Percentiles rank a stretch among this genome's conserved stretches.
Conservation (phyloP, 768 basidiomycete genomes). For the Tricholoma matsutake region DNA sequence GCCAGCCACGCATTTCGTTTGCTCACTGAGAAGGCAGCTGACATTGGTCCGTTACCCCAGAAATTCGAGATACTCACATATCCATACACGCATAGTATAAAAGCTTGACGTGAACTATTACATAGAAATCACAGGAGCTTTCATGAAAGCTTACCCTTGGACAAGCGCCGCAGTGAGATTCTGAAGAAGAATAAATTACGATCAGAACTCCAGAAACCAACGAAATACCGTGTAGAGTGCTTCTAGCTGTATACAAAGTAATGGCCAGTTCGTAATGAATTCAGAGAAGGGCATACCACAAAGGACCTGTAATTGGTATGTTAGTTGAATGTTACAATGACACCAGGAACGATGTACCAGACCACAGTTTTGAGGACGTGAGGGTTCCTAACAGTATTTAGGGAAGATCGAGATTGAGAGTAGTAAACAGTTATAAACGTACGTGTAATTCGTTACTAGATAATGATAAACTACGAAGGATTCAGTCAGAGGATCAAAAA, state of each 20-base stretch:
- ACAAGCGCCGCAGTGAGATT: neutral
- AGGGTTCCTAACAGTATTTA: neutral
- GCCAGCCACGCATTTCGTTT: neutral
- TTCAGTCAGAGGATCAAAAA: neutral
- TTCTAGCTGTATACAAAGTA: neutral
- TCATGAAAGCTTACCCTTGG: neutral
- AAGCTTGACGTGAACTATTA: neutral
- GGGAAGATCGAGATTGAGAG: neutral
- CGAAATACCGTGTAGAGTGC: neutral
- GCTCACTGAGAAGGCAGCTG: neutral
- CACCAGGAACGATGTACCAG: neutral
- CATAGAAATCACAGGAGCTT: no score
- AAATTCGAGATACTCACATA: neutral
- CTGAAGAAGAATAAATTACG: neutral
- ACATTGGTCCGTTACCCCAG: neutral
- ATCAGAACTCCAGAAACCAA: neutral
- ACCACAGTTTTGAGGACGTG: neutral
- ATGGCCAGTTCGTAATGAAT: neutral
- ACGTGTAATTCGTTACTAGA: slow-evolving; percentile 41
- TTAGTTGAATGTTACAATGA: neutral
- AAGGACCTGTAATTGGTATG: neutral
- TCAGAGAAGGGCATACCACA: neutral
- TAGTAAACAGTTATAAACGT: slow-evolving; percentile 5
- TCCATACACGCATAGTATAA: slow-evolving; percentile 1
- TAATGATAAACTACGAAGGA: slow-evolving; percentile 24